phyloP scores from a whole-genome alignment of 1,139 yeast species.

The Wickerhamiella infanticola region DNA sequence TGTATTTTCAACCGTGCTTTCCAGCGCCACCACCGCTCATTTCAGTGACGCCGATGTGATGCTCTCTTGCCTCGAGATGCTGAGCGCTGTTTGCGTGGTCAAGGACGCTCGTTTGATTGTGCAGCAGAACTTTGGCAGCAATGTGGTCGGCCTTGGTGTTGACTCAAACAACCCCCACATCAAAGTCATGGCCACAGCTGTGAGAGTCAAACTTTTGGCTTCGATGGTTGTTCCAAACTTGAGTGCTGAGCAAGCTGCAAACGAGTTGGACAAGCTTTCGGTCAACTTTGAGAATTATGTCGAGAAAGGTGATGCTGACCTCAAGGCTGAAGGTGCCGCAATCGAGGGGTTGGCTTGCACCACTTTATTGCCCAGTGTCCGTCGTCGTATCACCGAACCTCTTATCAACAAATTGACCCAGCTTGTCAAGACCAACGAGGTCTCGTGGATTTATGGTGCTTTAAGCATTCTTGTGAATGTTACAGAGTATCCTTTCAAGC shows the following conservation, averaged over 20 bases:
- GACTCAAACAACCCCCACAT: constrained; percentile 14
- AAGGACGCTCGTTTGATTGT: constrained; percentile 21
- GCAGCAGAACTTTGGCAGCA: constrained; percentile 16
- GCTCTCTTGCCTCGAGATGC: constrained; percentile 19
- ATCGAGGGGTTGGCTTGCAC: constrained; percentile 28
- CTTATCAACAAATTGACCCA: constrained; percentile 14
- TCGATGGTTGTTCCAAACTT: constrained; percentile 15
- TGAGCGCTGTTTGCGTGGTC: constrained; percentile 24
- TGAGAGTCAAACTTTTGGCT: constrained; percentile 23
- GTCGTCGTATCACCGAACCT: constrained; percentile 15
- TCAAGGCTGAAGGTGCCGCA: constrained; percentile 14
- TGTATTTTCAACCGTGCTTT: constrained; percentile 5
- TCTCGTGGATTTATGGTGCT: constrained; percentile 19
- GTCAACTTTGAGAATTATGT: constrained; percentile 19
- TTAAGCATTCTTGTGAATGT: constrained; percentile 21
- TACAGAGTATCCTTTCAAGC: constrained; percentile 21
- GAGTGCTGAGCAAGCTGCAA: constrained; percentile 11
- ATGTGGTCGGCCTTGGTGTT: constrained; percentile 17
- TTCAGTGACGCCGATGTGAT: constrained; percentile 16
- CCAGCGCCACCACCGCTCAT: constrained; percentile 11
- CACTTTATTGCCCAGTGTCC: constrained; percentile 20
- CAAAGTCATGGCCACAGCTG: constrained; percentile 23
- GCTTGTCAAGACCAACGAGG: constrained; percentile 3
- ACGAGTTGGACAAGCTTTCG: constrained; percentile 19
- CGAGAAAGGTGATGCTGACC: constrained; percentile 8